These are phyloP conservation scores for Lactarius sp. DNA, from an alignment of 768 basidiomycete species.

Conservation along the genomic window DNA sequence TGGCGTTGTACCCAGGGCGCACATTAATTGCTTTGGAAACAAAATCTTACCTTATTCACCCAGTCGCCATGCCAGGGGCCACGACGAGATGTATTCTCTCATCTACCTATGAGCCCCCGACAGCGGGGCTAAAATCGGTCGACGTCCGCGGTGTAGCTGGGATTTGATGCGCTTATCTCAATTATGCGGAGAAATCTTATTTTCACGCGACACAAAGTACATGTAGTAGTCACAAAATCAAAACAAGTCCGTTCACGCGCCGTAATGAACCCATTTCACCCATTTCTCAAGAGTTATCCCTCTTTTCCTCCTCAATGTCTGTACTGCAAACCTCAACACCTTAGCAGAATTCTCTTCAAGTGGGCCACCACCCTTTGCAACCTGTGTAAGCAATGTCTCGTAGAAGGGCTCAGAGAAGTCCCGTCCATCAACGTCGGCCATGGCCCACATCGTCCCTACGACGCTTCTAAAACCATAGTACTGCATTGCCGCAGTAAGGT, in stretches of 20 bases:
- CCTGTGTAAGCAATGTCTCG: neutral
- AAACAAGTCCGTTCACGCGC: neutral
- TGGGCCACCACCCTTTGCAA: neutral
- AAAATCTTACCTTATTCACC: too few species aligned
- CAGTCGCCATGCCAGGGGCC: too few species aligned
- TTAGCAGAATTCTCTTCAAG: neutral
- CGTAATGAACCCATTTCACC: slow-evolving; percentile 19
- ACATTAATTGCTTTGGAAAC: too few species aligned
- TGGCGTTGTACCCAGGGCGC: too few species aligned
- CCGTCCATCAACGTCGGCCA: slow-evolving; percentile 14
- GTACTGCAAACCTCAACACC: slow-evolving; percentile 1
- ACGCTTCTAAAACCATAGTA: slow-evolving; percentile 20
- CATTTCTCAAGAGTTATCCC: slow-evolving; percentile 1
- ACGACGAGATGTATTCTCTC: too few species aligned
- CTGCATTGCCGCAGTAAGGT: slow-evolving; percentile 23
- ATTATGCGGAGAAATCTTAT: neutral
- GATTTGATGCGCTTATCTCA: too few species aligned
- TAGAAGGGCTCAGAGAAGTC: slow-evolving; percentile 14
- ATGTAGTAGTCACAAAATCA: too few species aligned
- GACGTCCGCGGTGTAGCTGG: too few species aligned
- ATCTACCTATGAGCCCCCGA: too few species aligned
- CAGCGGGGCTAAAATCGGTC: too few species aligned
- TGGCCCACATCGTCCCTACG: slow-evolving; percentile 22
- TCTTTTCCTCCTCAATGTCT: slow-evolving; percentile 5
- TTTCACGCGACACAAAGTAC: neutral